Base-by-base conservation (phyloP, 257 asterid genomes). In the Forsythia suspensa region DNA sequence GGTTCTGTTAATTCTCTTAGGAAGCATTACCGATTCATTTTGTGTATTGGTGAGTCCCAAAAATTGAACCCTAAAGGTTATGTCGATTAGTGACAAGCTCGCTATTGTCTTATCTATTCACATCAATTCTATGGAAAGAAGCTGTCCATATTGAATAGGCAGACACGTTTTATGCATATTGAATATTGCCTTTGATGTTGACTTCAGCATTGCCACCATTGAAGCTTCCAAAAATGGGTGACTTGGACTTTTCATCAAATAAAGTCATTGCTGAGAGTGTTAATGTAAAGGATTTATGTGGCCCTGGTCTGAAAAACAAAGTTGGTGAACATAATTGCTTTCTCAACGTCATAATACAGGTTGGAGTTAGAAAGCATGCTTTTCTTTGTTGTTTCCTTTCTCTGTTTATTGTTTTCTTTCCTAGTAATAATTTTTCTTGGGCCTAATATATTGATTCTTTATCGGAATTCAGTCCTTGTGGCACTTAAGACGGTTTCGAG, bases 141-240 rank as follows among this genome's bases (percentile, higher is more conserved):
- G 55, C 55, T 46, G 55, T 73, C 76, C 51, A 82, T 29, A 29
- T 29, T 29, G 34, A 29, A 29, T 29, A 29, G 77, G 52, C 86
- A 92, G 96, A 92, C 80, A 66, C 91, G 24, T 88, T 79, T 82
- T 85, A 86, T 73, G 90, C 89, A 0, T 91, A 75, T 71, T 84
- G 83, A 81, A 88, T 82, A 46, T 46, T 87, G 68, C 93, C 91
- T 68, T 79, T 76, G 79, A 71, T 71, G 70, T 73, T 88, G 71
- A 86, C 72, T 79, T 84, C 85, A 38, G 81, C 84, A 79, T 79
- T 72, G 76, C 83, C 82, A 15, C 85, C 73, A 57, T 82, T 79
- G 77, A 82, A 85, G 80, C 80, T 72, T 41, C 86, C 85, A n/a
- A 90, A 82, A 66, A 73, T 79, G 52, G 80, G 75, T 44, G 88